Conservation (phyloP, 768 basidiomycete species). For the Exsudoporus frostii region DNA sequence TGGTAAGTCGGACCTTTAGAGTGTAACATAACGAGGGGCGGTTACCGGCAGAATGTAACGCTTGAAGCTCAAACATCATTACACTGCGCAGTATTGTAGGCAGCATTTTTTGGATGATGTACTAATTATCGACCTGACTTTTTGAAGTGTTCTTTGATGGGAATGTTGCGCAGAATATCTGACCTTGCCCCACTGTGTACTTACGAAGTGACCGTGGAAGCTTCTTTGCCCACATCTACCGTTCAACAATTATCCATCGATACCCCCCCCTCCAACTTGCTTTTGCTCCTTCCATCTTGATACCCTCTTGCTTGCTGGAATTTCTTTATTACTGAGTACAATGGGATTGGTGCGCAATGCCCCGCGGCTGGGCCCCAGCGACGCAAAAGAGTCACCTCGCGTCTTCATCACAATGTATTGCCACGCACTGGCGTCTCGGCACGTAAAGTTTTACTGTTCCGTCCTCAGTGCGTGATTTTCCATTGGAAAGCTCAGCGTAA, state of each 20-base stretch:
- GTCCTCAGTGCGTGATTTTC: neutral
- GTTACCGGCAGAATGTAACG: conserved; percentile 48
- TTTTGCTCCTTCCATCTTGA: too few relatives aligned
- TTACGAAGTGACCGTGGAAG: too few relatives aligned
- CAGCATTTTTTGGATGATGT: conserved; percentile 3
- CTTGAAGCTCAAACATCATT: conserved; percentile 42
- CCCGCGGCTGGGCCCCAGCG: too few relatives aligned
- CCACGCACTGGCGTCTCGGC: neutral
- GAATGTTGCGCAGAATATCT: neutral
- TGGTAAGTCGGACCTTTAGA: conserved; percentile 52
- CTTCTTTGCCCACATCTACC: too few relatives aligned
- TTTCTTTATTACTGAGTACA: neutral
- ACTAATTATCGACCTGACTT: neutral
- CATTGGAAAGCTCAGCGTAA: neutral
- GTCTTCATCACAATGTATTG: neutral
- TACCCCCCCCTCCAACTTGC: too few relatives aligned
- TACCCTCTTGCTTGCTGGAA: neutral
- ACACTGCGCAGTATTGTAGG: conserved; percentile 52
- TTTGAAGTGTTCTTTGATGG: conserved; percentile 4
- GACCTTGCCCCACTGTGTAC: too few relatives aligned
- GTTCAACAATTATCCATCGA: neutral
- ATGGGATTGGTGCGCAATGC: too few relatives aligned
- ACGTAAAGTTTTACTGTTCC: too few relatives aligned
- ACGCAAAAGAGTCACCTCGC: neutral
- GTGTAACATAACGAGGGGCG: conserved; percentile 51